phyloP scores from a whole-genome alignment of 176 grass and related monocot genomes.

The Carex pumila region DNA sequence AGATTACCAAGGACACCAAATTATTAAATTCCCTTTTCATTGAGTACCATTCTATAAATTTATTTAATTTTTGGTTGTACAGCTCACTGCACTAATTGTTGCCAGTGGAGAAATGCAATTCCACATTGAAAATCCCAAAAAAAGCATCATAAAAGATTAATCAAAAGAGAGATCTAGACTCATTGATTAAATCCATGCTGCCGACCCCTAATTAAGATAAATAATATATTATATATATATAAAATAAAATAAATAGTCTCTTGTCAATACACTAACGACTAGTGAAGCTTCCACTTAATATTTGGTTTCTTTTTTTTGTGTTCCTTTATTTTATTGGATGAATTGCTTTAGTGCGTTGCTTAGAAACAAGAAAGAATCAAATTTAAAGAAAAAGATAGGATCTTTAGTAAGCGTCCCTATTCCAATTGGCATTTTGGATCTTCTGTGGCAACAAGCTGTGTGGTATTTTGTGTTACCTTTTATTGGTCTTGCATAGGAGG shows the following conservation, averaged over 20 bases:
- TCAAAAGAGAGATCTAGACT: not conserved
- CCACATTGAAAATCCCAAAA: conserved; percentile 1
- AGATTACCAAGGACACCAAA: not conserved
- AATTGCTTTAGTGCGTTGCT: not conserved
- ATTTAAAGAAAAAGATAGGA: not conserved
- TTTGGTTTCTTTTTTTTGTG: not conserved
- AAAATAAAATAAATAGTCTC: not conserved
- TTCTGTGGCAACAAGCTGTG: not conserved
- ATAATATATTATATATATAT: not conserved
- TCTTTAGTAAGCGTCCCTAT: not conserved
- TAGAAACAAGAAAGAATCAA: not conserved
- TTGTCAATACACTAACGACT: not conserved
- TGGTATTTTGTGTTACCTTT: not conserved
- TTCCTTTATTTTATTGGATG: not conserved
- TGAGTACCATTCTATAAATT: not conserved
- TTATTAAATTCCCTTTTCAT: not conserved
- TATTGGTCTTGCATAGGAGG: not conserved
- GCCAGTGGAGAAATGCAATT: not conserved
- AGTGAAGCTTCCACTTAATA: conserved; percentile 3
- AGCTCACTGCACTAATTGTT: conserved; percentile 7
- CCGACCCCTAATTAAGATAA: not conserved
- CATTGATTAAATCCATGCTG: not conserved
- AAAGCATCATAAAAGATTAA: not conserved
- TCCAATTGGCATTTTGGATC: not conserved
- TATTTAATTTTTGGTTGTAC: not conserved